phyloP scores from a whole-genome alignment of 345 rosid species.

The Rhodomyrtus tomentosa region DNA sequence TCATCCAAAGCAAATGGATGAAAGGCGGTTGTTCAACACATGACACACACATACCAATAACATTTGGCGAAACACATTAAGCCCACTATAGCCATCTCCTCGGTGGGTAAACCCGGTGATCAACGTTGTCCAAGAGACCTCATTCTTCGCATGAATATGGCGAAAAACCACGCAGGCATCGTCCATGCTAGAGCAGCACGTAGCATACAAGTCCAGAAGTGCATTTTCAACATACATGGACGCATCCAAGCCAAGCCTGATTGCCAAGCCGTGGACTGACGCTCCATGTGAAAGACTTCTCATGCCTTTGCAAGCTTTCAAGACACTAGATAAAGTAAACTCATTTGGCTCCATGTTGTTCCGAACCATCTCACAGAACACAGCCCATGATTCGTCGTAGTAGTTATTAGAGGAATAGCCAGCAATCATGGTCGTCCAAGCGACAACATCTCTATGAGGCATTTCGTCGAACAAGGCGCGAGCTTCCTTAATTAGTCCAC shows the following conservation, averaged over 20 bases:
- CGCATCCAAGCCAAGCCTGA: constrained; percentile 56
- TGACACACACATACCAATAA: constrained; percentile 27
- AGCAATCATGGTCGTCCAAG: constrained; percentile 62
- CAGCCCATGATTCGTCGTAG: constrained; percentile 35
- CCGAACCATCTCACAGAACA: constrained; percentile 52
- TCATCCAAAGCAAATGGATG: neutral
- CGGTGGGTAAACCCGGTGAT: constrained; percentile 74
- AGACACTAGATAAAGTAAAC: constrained; percentile 51
- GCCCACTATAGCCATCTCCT: constrained; percentile 53
- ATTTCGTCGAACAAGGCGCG: constrained; percentile 61
- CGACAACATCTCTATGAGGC: constrained; percentile 56
- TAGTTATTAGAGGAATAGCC: constrained; percentile 41
- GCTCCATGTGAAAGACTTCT: constrained; percentile 34
- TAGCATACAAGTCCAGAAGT: constrained; percentile 63
- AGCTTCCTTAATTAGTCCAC: constrained; percentile 29
- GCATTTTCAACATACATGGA: constrained; percentile 57
- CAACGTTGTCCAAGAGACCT: constrained; percentile 73
- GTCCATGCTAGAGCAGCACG: constrained; percentile 44
- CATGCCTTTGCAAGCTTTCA: constrained; percentile 69
- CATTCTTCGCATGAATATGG: constrained; percentile 39
- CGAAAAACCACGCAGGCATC: constrained; percentile 50
- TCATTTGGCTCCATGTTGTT: constrained; percentile 38
- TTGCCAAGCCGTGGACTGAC: constrained; percentile 52
- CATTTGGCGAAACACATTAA: constrained; percentile 59
- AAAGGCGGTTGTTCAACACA: neutral